These are phyloP conservation scores for Aquilaria sinensis DNA, from an alignment of 345 rosid genomes.

Conservation along the genomic window DNA sequence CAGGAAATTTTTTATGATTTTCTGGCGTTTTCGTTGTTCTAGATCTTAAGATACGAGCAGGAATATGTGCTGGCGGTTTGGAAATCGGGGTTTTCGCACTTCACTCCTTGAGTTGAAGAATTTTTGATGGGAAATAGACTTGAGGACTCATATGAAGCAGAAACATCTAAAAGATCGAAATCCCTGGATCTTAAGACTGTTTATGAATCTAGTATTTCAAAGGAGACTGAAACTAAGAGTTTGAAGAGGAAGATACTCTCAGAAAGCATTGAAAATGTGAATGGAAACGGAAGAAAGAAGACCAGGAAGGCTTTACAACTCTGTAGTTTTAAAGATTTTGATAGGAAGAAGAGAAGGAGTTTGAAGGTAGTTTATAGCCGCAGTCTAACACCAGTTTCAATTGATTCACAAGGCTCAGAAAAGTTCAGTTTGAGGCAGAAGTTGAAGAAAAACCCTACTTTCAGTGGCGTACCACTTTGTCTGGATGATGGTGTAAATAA, in stretches of 20 bases:
- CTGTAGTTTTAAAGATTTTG: slow-evolving; percentile 43
- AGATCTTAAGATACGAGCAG: slow-evolving; percentile 51
- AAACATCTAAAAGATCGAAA: slow-evolving; percentile 68
- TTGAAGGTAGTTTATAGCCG: slow-evolving; percentile 48
- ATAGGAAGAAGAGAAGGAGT: slow-evolving; percentile 33
- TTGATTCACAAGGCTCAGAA: slow-evolving; percentile 32
- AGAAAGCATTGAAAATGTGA: slow-evolving; percentile 33
- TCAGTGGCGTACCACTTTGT: slow-evolving; percentile 39
- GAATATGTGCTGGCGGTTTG: slow-evolving; percentile 31
- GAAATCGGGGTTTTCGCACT: slow-evolving; percentile 24
- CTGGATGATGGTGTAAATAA: slow-evolving; percentile 39
- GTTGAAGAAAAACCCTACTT: slow-evolving; percentile 29
- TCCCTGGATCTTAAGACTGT: slow-evolving; percentile 91
- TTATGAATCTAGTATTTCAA: slow-evolving; percentile 44
- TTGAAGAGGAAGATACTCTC: slow-evolving; percentile 55
- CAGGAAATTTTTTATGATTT: slow-evolving; percentile 13
- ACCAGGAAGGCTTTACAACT: slow-evolving; percentile 52
- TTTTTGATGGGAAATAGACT: slow-evolving; percentile 79
- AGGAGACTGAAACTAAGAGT: slow-evolving; percentile 37
- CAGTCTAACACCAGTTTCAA: slow-evolving; percentile 21
- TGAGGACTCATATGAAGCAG: slow-evolving; percentile 66
- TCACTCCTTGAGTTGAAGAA: slow-evolving; percentile 33
- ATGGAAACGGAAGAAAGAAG: slow-evolving; percentile 51
- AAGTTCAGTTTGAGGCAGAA: slow-evolving; percentile 34
- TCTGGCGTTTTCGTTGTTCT: slow-evolving; percentile 25